A percentile compares a stretch with the other conserved stretches of the same genome.
These are phyloP conservation scores for Neckera pumila DNA, from an alignment of 225 moss, liverwort and hornwort species.

Conservation along the genomic window DNA sequence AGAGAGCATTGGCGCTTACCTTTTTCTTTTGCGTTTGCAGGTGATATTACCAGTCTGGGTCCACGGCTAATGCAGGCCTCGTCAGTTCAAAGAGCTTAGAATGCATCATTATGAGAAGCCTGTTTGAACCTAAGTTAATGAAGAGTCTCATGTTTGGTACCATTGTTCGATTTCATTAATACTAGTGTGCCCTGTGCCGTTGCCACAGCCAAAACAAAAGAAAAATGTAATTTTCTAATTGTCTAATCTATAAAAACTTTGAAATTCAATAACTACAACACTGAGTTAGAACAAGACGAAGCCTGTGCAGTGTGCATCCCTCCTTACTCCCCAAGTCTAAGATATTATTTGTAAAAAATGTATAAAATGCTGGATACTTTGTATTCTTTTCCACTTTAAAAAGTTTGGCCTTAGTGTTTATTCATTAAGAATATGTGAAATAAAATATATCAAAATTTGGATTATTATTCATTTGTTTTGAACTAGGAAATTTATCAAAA, in stretches of 20 bases:
- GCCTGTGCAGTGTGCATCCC: no score
- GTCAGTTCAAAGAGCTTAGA: slow-evolving; percentile 13
- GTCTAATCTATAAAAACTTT: no score
- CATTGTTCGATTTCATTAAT: neutral
- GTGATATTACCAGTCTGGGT: slow-evolving; percentile 73
- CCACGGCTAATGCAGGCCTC: slow-evolving; percentile 44
- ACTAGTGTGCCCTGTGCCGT: no score
- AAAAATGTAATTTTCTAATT: no score
- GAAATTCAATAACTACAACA: no score
- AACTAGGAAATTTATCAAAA: neutral
- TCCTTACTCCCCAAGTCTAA: neutral
- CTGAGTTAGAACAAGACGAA: no score
- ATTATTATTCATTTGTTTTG: neutral
- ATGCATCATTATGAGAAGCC: neutral
- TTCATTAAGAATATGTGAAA: neutral
- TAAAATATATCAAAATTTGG: neutral
- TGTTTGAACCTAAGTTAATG: neutral
- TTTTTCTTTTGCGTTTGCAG: slow-evolving; percentile 21
- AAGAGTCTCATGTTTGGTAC: neutral
- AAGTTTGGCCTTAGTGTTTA: neutral
- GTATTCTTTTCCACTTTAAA: neutral
- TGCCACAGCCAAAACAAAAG: no score
- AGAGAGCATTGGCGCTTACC: neutral
- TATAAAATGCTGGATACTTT: neutral
- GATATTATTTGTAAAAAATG: no score